A percentile compares a stretch with the other conserved stretches of the same genome.
phyloP scores from a whole-genome alignment of 345 rosid species.

The Brassica nigra region DNA sequence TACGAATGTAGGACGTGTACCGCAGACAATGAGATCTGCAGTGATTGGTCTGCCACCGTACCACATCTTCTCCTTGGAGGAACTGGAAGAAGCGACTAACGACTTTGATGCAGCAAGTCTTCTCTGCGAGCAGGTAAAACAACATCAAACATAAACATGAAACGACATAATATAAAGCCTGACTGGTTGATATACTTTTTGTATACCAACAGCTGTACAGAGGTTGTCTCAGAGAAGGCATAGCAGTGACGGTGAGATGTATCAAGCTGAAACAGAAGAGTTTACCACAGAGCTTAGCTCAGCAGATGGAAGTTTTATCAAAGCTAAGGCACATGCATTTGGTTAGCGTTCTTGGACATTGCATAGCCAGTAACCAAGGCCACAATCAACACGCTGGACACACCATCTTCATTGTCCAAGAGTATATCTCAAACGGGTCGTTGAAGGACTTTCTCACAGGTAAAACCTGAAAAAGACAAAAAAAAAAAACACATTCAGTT shows the following conservation, averaged over 20 bases:
- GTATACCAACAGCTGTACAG: slow-evolving; percentile 58
- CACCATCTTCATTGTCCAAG: slow-evolving; percentile 69
- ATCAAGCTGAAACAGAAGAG: slow-evolving; percentile 72
- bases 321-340: slow-evolving; percentile 86
- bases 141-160: slow-evolving; percentile 4
- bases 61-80: slow-evolving; percentile 70
- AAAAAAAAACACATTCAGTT: not conserved
- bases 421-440: slow-evolving; percentile 72
- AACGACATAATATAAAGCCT: not conserved
- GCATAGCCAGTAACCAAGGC: slow-evolving; percentile 69
- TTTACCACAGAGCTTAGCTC: slow-evolving; percentile 59
- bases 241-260: slow-evolving; percentile 62
- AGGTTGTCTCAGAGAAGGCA: slow-evolving; percentile 72
- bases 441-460: slow-evolving; percentile 67
- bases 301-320: slow-evolving; percentile 75
- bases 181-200: slow-evolving; percentile 8
- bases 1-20: slow-evolving; percentile 64
- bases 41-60: slow-evolving; percentile 84
- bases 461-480: slow-evolving; percentile 21
- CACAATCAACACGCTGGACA: slow-evolving; percentile 53
- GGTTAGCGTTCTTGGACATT: slow-evolving; percentile 87
- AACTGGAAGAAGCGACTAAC: slow-evolving; percentile 82
- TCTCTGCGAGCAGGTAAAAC: slow-evolving; percentile 52
- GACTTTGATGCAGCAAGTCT: slow-evolving; percentile 69
- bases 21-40: slow-evolving; percentile 81